A percentile compares a stretch with the other conserved stretches of the same genome.
Conservation (phyloP, 1,139 yeast genomes). For the Kodamaea anthophila region DNA sequence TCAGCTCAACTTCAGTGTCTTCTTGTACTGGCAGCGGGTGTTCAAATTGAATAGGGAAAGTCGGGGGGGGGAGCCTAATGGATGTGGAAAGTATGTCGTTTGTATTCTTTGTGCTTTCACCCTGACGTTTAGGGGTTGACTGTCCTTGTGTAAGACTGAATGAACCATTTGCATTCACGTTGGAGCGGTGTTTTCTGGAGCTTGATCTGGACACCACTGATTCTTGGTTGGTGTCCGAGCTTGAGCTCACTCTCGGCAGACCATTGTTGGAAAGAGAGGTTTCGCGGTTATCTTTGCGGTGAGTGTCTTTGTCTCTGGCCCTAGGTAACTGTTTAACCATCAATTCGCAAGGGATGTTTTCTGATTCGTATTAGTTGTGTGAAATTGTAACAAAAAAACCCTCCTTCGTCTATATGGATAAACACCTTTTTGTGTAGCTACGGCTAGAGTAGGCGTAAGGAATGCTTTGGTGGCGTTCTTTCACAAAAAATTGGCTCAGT, state of each 20-base stretch:
- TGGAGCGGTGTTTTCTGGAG: slow-evolving; percentile 5
- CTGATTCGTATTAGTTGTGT: too few relatives aligned
- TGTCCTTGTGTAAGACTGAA: not conserved
- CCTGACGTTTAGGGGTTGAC: slow-evolving; percentile 1
- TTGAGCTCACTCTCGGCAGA: slow-evolving; percentile 4
- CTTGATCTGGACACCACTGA: slow-evolving; percentile 6
- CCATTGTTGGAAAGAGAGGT: slow-evolving; percentile 1
- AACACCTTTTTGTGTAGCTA: too few relatives aligned
- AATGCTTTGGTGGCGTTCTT: too few relatives aligned
- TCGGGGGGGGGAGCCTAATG: slow-evolving; percentile 1
- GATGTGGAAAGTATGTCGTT: not conserved
- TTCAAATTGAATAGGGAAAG: slow-evolving; percentile 3
- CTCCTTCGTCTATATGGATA: too few relatives aligned
- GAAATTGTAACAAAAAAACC: too few relatives aligned
- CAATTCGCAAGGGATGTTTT: too few relatives aligned
- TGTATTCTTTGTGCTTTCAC: not conserved
- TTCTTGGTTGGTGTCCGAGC: slow-evolving; percentile 1
- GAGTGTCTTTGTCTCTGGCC: not conserved
- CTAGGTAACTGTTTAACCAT: slow-evolving; percentile 1
- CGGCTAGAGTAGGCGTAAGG: too few relatives aligned
- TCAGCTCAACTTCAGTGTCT: slow-evolving; percentile 5
- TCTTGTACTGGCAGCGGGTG: slow-evolving; percentile 8
- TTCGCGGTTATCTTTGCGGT: too few relatives aligned
- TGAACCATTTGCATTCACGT: slow-evolving; percentile 5
- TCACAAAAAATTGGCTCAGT: too few relatives aligned